These are phyloP conservation scores for Plasmodium coatneyi DNA, from an alignment of 169 alveolate genomes.

Conservation along the genomic window DNA sequence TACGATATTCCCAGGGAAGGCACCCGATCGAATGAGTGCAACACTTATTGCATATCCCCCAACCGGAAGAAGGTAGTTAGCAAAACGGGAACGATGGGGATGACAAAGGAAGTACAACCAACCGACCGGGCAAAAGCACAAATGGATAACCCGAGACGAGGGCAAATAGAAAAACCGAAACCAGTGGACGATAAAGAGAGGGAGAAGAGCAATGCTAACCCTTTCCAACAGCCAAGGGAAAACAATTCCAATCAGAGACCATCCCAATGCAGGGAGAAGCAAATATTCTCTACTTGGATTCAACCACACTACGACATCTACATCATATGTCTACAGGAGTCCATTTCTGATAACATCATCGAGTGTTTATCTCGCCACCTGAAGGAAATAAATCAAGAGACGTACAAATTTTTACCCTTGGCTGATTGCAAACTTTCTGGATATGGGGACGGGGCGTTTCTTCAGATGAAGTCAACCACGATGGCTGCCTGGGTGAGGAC, in stretches of 20 bases:
- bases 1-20: background rate
- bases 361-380: constrained; percentile 78
- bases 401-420: constrained; percentile 78
- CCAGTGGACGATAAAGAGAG: background rate
- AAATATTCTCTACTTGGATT: constrained; percentile 85
- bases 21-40: background rate
- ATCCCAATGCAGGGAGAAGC: constrained; percentile 62
- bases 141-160: background rate
- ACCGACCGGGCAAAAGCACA: background rate
- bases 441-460: constrained; percentile 89
- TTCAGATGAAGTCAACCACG: constrained; percentile 86
- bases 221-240: background rate
- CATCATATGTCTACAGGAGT: constrained; percentile 87
- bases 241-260: background rate
- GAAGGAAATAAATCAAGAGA: constrained; percentile 77
- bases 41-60: background rate
- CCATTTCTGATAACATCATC: constrained; percentile 83
- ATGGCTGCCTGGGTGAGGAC: constrained; percentile 81
- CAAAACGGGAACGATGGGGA: background rate
- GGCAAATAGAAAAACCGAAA: background rate
- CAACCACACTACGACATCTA: constrained; percentile 85
- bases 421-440: constrained; percentile 87
- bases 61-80: background rate
- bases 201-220: background rate
- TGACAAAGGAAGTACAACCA: background rate